Evolutionary conservation across 2,329 filamentous ascomycete species (phyloP), one percentile per base, ranked within the genome.

Genomic region (Fusarium solani-melongenae): DNA sequence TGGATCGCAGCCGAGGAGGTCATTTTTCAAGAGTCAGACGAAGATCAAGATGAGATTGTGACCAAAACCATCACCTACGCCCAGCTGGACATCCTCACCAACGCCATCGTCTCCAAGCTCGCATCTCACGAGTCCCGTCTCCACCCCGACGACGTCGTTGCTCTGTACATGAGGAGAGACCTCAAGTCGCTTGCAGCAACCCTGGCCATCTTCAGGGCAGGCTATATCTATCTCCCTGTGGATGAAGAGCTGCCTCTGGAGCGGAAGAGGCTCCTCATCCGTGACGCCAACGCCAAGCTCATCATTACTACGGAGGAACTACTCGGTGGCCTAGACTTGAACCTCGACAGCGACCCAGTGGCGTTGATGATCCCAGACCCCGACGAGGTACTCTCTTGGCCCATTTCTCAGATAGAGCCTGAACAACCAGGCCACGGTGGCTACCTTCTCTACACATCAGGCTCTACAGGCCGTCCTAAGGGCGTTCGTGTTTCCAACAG

Each of bases 361-460:
- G 11, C 49, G 2, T 0, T 72, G 5, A 0, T 31, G 0, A 27
- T 72, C 3, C 56, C 60, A 0, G 38, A 70, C 1, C 7, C 62
- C 0, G 31, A 65, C 0, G 4, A 1, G 0, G 33, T 65, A 0
- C 1, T 12, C 0, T 15, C 69, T 2, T 66, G 69, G 60, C 27
- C 55, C 1, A 3, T 20, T 20, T 39, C 22, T 22, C 27, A 34
- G 9, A n/a, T 0, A n/a, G 8, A n/a, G 11, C 5, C 9, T n/a
- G 14, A 46, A 24, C 41, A 38, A 33, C 15, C 6, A 5, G 44
- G 33, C 17, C 1, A 34, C 9, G 69, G 69, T 1, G 70, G 70
- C 3, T 72, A 72, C 33, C 70, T 72, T 2, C 69, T 72, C 11
- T 72, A 72, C 6, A 72, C 70, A 0, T 72, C 70, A 3, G 70